phyloP scores from a whole-genome alignment of 768 basidiomycete genomes.

The Mycena rebaudengoi region DNA sequence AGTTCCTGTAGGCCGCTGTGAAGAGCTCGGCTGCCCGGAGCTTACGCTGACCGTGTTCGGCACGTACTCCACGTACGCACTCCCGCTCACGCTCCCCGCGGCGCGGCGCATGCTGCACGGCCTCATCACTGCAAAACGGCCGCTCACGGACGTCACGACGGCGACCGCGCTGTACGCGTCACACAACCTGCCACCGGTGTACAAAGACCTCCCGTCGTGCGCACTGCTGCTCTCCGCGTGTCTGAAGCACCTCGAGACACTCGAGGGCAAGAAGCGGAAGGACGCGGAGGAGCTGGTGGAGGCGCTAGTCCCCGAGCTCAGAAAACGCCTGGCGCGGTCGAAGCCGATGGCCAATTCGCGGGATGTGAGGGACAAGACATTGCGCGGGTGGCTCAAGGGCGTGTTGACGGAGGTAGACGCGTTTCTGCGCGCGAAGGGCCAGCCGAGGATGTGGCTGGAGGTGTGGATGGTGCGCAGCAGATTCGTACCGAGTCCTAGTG shows the following conservation, averaged over 20 bases:
- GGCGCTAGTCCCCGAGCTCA: slow-evolving; percentile 5
- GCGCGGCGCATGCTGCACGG: slow-evolving; percentile 21
- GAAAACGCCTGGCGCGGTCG: not conserved
- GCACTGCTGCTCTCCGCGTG: slow-evolving; percentile 22
- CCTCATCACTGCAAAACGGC: slow-evolving; percentile 10
- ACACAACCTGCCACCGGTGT: slow-evolving; percentile 11
- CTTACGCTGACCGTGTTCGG: slow-evolving; percentile 23
- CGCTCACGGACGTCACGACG: slow-evolving; percentile 15
- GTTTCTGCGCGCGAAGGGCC: slow-evolving; percentile 3
- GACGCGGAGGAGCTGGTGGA: not conserved
- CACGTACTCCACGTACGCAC: slow-evolving; percentile 12
- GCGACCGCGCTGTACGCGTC: slow-evolving; percentile 17
- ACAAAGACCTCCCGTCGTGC: slow-evolving; percentile 17
- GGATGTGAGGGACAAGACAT: slow-evolving; percentile 23
- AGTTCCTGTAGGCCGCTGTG: slow-evolving; percentile 14
- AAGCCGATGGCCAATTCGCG: slow-evolving; percentile 19
- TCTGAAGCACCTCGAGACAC: slow-evolving; percentile 8
- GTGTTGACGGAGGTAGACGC: slow-evolving; percentile 12
- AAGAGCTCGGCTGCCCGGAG: slow-evolving; percentile 20
- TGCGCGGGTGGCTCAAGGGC: slow-evolving; percentile 20
- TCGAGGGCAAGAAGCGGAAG: not conserved
- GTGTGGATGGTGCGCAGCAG: slow-evolving; percentile 22
- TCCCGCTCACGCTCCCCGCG: slow-evolving; percentile 23
- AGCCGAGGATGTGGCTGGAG: slow-evolving; percentile 17
- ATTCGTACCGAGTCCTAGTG: slow-evolving; percentile 11